Evolutionary conservation across 192 early-diverging fungal species (phyloP).

Genomic region (Coemansia javaensis): DNA sequence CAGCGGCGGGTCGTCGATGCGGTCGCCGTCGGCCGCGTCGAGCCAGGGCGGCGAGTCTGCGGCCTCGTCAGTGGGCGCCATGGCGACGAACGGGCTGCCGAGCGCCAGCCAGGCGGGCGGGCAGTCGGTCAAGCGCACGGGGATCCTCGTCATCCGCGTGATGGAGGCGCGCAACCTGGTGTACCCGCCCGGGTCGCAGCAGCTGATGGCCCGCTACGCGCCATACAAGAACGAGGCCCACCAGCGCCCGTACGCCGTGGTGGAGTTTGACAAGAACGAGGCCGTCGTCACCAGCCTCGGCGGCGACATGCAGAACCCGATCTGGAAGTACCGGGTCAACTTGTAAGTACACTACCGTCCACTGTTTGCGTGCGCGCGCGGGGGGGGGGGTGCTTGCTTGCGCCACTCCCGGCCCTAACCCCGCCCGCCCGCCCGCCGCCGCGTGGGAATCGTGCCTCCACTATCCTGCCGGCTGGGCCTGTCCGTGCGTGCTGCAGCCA

Average conservation of each 20-base stretch:
- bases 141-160: constrained; percentile 75
- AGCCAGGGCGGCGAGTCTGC: constrained; percentile 14
- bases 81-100: constrained; percentile 43
- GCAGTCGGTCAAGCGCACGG: constrained; percentile 48
- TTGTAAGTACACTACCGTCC: constrained; percentile 58
- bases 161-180: constrained; percentile 76
- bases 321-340: constrained; percentile 73
- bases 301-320: constrained; percentile 68
- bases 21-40: constrained; percentile 11
- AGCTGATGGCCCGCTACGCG: constrained; percentile 50
- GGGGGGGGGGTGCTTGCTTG: no score
- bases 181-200: constrained; percentile 59
- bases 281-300: constrained; percentile 75
- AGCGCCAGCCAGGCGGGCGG: constrained; percentile 21
- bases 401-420: no score
- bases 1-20: constrained; percentile 26
- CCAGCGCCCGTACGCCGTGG: constrained; percentile 80
- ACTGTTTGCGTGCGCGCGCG: neutral
- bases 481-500: no score
- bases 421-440: no score
- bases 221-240: constrained; percentile 54
- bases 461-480: no score
- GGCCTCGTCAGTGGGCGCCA: constrained; percentile 6
- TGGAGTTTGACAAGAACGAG: constrained; percentile 96
- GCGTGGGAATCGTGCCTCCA: no score